Conservation (phyloP, 2,329 filamentous ascomycete species). For the Macrophomina pseudophaseolina region DNA sequence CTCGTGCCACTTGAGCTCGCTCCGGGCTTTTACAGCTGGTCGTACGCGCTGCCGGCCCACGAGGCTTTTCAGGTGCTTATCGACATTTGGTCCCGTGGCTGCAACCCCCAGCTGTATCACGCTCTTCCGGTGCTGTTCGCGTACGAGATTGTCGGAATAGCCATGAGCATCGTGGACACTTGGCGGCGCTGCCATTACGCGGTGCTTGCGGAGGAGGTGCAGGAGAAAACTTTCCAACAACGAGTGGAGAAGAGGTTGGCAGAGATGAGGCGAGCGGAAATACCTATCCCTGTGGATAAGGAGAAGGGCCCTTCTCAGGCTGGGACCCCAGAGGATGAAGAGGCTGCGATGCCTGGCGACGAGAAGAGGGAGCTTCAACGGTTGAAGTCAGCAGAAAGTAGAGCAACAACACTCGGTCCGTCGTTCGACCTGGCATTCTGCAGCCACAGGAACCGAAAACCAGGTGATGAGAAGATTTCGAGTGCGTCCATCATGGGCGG, state of each 20-base stretch:
- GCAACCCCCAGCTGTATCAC: constrained; percentile 46
- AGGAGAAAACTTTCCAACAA: background rate
- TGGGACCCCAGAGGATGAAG: background rate
- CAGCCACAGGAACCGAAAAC: too few relatives aligned
- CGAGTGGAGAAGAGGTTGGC: background rate
- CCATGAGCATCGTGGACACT: background rate
- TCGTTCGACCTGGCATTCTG: too few relatives aligned
- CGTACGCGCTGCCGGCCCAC: constrained; percentile 49
- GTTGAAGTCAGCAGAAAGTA: background rate
- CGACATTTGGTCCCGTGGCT: constrained; percentile 52
- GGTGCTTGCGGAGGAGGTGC: background rate
- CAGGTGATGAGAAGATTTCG: too few relatives aligned
- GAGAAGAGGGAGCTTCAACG: background rate
- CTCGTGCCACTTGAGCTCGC: constrained; percentile 52
- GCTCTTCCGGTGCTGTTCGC: constrained; percentile 51
- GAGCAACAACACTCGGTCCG: background rate
- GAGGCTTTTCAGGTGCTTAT: constrained; percentile 48
- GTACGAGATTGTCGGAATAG: constrained; percentile 27
- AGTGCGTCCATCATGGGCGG: too few relatives aligned
- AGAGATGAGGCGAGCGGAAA: background rate
- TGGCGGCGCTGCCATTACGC: background rate
- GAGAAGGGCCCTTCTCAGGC: background rate
- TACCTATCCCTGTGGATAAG: background rate
- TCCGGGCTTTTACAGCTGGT: constrained; percentile 49
- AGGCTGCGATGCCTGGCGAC: background rate